Evolutionary conservation across 495 filamentous ascomycete genomes (phyloP).

Genomic region (Aspergillus cavernicola): DNA sequence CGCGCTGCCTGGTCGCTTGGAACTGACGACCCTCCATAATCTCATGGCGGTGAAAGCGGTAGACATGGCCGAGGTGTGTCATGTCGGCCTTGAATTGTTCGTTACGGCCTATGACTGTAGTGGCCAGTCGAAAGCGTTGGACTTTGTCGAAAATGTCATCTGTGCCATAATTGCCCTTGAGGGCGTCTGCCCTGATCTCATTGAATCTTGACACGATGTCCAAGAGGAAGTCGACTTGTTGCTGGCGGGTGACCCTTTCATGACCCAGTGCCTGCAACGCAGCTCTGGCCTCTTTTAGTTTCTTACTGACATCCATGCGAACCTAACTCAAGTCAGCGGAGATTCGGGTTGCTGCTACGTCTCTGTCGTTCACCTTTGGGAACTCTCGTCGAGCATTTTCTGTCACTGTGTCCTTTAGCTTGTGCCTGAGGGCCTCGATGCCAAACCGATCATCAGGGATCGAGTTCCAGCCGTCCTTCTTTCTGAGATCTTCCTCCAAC

Average conservation of each 20-base stretch:
- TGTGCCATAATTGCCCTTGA: slow-evolving; percentile 41
- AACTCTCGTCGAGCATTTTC: slow-evolving; percentile 16
- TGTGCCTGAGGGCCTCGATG: slow-evolving; percentile 41
- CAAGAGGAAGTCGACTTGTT: slow-evolving; percentile 44
- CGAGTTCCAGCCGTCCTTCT: slow-evolving; percentile 38
- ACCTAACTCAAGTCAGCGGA: slow-evolving; percentile 26
- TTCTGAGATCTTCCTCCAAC: slow-evolving; percentile 22
- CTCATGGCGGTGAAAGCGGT: neutral
- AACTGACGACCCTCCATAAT: neutral
- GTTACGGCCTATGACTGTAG: slow-evolving; percentile 39
- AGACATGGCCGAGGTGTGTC: neutral
- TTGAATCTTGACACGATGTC: slow-evolving; percentile 43
- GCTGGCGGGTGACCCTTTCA: slow-evolving; percentile 33
- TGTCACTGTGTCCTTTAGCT: slow-evolving; percentile 17
- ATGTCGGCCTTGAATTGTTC: slow-evolving; percentile 34
- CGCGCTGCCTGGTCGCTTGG: neutral
- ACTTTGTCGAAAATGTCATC: slow-evolving; percentile 35
- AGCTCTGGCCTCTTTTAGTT: slow-evolving; percentile 29
- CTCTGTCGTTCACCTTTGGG: slow-evolving; percentile 3
- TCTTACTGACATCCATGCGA: slow-evolving; percentile 39
- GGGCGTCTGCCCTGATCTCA: slow-evolving; percentile 29
- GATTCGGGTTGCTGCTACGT: neutral
- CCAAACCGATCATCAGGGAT: slow-evolving; percentile 47
- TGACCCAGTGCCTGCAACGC: slow-evolving; percentile 41
- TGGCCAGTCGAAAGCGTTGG: slow-evolving; percentile 37